Evolutionary conservation across 805 yeast species (phyloP).

Genomic region (Candida glaebosa): DNA sequence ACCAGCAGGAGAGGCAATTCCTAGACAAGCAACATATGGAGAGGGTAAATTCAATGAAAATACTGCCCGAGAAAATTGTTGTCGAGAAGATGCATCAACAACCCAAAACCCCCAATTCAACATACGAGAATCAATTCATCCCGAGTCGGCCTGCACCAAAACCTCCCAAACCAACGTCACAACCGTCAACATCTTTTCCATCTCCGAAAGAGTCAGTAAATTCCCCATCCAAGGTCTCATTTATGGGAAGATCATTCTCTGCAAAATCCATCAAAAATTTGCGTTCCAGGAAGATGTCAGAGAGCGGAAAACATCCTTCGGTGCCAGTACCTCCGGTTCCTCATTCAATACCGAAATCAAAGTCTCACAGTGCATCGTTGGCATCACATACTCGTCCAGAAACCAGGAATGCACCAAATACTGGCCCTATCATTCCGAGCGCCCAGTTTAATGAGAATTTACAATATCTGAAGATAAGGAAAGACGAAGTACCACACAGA

Average conservation of each 20-base stretch:
- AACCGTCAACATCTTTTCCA: not conserved
- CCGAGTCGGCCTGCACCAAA: slow-evolving; percentile 70
- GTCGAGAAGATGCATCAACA: slow-evolving; percentile 7
- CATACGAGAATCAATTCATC: slow-evolving; percentile 45
- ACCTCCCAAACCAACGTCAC: slow-evolving; percentile 34
- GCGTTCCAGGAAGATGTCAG: slow-evolving; percentile 22
- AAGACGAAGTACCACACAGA: slow-evolving; percentile 29
- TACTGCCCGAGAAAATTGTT: slow-evolving; percentile 5
- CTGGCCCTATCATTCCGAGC: slow-evolving; percentile 34
- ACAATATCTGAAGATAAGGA: slow-evolving; percentile 17
- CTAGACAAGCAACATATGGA: not conserved
- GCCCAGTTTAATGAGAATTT: slow-evolving; percentile 24
- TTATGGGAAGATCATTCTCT: slow-evolving; percentile 35
- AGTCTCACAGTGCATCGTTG: slow-evolving; percentile 38
- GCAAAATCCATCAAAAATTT: slow-evolving; percentile 35
- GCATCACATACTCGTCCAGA: slow-evolving; percentile 23
- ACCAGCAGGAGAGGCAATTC: slow-evolving; percentile 1
- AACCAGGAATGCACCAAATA: slow-evolving; percentile 22
- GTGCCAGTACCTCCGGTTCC: slow-evolving; percentile 17
- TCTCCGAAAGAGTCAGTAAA: not conserved
- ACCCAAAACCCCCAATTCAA: slow-evolving; percentile 23
- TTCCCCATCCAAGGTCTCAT: slow-evolving; percentile 7
- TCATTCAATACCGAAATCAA: slow-evolving; percentile 34
- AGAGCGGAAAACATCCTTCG: slow-evolving; percentile 15
- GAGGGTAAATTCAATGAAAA: slow-evolving; percentile 5